Percentiles rank a stretch among this genome's conserved stretches.
Evolutionary conservation across 345 rosid species (phyloP).

Genomic region (Hibiscus trionum): DNA sequence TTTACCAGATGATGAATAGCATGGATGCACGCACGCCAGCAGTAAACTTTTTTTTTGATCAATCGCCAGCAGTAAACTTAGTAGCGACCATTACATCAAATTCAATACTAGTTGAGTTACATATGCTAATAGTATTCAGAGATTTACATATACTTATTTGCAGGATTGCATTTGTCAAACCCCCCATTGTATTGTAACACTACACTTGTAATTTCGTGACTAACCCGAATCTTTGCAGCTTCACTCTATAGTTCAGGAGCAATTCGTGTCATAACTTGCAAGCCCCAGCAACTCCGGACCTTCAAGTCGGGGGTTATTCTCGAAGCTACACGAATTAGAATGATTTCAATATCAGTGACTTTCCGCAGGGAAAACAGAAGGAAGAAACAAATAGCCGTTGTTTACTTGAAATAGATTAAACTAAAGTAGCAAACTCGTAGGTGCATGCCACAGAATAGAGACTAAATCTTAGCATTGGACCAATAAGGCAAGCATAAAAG

Average conservation of each 20-base stretch:
- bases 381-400: neutral
- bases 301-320: constrained; percentile 77
- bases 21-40: neutral
- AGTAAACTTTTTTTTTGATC: too few species aligned
- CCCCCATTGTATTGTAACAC: constrained; percentile 15
- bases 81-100: constrained; percentile 11
- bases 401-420: neutral
- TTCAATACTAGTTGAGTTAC: constrained; percentile 10
- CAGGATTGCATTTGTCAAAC: constrained; percentile 18
- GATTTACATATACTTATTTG: constrained; percentile 23
- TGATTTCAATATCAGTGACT: constrained; percentile 9
- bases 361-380: neutral
- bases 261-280: constrained; percentile 80
- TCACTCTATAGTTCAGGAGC: constrained; percentile 34
- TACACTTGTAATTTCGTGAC: constrained; percentile 8
- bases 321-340: constrained; percentile 48
- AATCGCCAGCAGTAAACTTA: neutral
- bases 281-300: constrained; percentile 90
- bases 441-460: neutral
- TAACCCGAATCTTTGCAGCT: constrained; percentile 8
- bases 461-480: neutral
- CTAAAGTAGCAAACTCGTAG: neutral
- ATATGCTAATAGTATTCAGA: constrained; percentile 5
- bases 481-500: neutral
- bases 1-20: neutral